Evolutionary conservation across 2,329 filamentous ascomycete species (phyloP).

Genomic region (Trichoderma sp.): DNA sequence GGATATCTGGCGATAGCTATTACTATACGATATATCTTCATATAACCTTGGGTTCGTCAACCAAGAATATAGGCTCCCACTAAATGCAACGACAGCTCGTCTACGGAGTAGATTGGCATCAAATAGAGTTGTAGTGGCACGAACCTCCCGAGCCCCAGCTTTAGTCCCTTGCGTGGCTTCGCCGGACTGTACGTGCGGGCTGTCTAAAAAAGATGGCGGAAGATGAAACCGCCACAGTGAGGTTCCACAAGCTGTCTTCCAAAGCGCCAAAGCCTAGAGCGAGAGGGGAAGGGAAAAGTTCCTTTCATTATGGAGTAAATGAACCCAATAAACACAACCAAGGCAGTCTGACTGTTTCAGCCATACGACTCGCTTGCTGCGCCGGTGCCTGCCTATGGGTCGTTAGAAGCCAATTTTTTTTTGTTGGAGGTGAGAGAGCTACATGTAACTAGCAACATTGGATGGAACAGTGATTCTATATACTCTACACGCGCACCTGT

Average conservation of each 20-base stretch:
- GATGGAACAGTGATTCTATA: background rate
- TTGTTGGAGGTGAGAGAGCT: background rate
- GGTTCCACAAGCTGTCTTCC: conserved; percentile 12
- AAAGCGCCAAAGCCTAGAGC: background rate
- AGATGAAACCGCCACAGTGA: conserved; percentile 20
- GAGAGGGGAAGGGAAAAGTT: background rate
- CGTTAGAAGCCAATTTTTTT: background rate
- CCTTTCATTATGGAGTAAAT: background rate
- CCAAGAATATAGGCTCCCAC: background rate
- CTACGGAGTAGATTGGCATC: background rate
- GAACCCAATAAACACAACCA: background rate
- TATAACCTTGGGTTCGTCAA: background rate
- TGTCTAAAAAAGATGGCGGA: background rate
- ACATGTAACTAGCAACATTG: background rate
- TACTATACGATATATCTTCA: too few relatives aligned
- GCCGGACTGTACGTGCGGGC: background rate
- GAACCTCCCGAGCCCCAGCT: background rate
- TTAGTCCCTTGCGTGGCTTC: background rate
- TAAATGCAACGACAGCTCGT: background rate
- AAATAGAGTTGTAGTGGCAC: background rate
- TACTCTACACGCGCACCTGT: background rate
- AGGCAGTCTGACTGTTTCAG: conserved; percentile 3
- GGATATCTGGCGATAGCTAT: too few relatives aligned
- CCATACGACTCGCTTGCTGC: background rate
- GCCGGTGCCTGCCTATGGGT: background rate